These are phyloP conservation scores for Cladorrhinum samala DNA, from an alignment of 495 filamentous ascomycete genomes.

Conservation along the genomic window DNA sequence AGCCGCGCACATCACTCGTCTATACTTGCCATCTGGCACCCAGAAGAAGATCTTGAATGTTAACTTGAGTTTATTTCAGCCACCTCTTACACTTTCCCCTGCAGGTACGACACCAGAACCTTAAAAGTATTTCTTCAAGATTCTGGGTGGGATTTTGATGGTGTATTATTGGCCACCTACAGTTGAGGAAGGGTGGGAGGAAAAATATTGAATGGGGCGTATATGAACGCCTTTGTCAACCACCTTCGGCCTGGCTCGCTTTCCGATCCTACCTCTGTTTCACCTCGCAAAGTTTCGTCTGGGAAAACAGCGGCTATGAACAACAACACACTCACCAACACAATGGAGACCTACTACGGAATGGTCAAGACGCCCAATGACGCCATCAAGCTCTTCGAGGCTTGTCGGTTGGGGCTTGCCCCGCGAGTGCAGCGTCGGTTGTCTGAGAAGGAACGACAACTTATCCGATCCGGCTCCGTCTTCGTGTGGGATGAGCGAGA, in stretches of 20 bases:
- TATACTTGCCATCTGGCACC: background rate
- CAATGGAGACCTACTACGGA: constrained; percentile 95
- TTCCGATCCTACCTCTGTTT: background rate
- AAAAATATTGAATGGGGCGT: background rate
- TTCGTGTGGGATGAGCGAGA: constrained; percentile 99
- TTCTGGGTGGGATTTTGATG: constrained; percentile 6
- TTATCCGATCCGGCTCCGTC: constrained; percentile 90
- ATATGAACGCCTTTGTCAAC: background rate
- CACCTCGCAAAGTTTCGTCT: background rate
- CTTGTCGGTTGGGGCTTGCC: constrained; percentile 81
- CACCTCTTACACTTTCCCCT: too few species aligned
- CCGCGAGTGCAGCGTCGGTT: constrained; percentile 88
- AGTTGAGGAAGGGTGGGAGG: background rate
- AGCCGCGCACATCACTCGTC: background rate
- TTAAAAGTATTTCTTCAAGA: too few species aligned
- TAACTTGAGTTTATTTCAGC: too few species aligned
- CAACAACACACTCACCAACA: background rate
- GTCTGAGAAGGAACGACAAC: constrained; percentile 94
- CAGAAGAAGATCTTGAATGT: background rate
- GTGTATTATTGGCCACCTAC: background rate
- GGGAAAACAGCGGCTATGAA: background rate
- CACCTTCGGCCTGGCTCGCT: background rate
- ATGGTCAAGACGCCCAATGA: constrained; percentile 87
- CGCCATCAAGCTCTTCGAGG: constrained; percentile 96
- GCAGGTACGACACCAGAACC: too few species aligned